A percentile compares a stretch with the other conserved stretches of the same genome.
These are phyloP conservation scores for Fusarium staphyleae DNA, from an alignment of 2,329 filamentous ascomycete species.

Conservation along the genomic window DNA sequence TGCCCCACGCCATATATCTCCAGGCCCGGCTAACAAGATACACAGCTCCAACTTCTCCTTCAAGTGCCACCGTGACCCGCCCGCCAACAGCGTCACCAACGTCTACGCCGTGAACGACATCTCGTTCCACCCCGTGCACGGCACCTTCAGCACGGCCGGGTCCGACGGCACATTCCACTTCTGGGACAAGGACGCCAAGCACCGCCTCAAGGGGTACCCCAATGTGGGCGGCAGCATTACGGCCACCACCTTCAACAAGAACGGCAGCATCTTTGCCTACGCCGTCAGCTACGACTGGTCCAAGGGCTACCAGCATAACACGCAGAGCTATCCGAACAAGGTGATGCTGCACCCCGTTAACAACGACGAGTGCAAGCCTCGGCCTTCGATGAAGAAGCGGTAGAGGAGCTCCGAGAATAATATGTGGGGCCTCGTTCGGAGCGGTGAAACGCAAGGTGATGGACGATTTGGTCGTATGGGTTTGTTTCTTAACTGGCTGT, in stretches of 20 bases:
- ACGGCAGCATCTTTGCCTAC: slow-evolving; percentile 84
- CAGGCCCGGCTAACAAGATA: slow-evolving; percentile 12
- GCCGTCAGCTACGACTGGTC: slow-evolving; percentile 98
- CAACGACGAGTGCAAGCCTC: slow-evolving; percentile 67
- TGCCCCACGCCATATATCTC: not conserved
- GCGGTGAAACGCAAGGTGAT: not conserved
- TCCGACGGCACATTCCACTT: slow-evolving; percentile 97
- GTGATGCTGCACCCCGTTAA: slow-evolving; percentile 83
- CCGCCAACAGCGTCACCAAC: slow-evolving; percentile 78
- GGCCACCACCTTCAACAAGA: slow-evolving; percentile 88
- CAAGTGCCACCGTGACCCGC: slow-evolving; percentile 93
- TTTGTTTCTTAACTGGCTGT: slow-evolving; percentile 26
- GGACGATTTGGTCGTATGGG: not conserved
- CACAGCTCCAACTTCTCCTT: slow-evolving; percentile 94
- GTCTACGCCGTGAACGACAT: slow-evolving; percentile 97
- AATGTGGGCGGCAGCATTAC: slow-evolving; percentile 86
- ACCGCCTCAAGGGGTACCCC: slow-evolving; percentile 88
- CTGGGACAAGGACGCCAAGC: slow-evolving; percentile 93
- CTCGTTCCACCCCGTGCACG: slow-evolving; percentile 94
- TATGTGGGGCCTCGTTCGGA: slow-evolving; percentile 1
- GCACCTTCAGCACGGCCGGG: slow-evolving; percentile 97
- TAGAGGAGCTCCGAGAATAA: slow-evolving; percentile 43
- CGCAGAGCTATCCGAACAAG: slow-evolving; percentile 75
- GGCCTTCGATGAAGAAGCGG: slow-evolving; percentile 66
- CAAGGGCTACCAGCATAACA: slow-evolving; percentile 92